Evolutionary conservation across 495 filamentous ascomycete genomes (phyloP), one percentile per base, ranked within the genome.

Genomic region (Ramalina intermedia): DNA sequence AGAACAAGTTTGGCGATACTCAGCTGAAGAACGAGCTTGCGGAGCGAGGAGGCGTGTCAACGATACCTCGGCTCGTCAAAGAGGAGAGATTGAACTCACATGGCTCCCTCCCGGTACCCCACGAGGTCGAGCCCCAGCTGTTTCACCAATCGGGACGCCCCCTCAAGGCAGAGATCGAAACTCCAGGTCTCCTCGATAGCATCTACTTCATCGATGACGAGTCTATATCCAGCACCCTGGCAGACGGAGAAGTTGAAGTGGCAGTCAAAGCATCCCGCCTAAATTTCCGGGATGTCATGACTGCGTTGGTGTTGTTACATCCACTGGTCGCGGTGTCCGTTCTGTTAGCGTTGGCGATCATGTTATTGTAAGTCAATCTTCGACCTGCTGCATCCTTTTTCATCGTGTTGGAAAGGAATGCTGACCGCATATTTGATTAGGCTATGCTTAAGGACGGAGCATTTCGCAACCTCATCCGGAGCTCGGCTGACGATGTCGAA

Each of bases 211-310:
- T 59, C 0, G 65, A 67, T 26, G 61, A 68, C 46, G 23, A 51
- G 1, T 35, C 48, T 6, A 46, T 46, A 17, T 43, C 24, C 16
- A 29, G 3, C 2, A 43, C 58, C 1, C 37, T 69, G 7, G 50
- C 49, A 0, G 55, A 53, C 3, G 59, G 62, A 16, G 48, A 61
- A 18, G 51, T 68, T 27, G 63, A 67, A 43, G 52, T 67, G 14
- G 41, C 55, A 8, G 54, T 66, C 3, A 52, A 51, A 18, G 61
- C 56, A 21, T 55, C 56, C 23, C 63, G 66, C 20, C 54, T 70
- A 18, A 70, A 70, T 49, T 69, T 70, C 51, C 48, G 55, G 37
- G 67, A 70, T 47, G 60, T 69, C 1, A 51, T 70, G 38, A 54
- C n/a, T n/a, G 63, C 45, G 58, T 58, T 50, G 67, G 67, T 41